Conservation (phyloP, 73 alveolate genomes). For the Symbiodinium natans region DNA sequence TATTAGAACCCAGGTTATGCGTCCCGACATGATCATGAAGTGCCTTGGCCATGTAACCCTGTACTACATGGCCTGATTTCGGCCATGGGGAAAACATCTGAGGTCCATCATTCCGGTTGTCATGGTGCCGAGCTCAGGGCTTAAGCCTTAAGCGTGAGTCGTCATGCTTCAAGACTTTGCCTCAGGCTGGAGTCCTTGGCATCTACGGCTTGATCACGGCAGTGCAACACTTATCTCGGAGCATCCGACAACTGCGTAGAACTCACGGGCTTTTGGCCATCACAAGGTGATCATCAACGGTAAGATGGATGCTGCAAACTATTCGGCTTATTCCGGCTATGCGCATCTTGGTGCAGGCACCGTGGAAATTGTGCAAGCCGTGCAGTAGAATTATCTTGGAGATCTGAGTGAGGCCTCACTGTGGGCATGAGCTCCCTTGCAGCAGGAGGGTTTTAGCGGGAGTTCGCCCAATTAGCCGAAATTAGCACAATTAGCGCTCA, state of each 20-base stretch:
- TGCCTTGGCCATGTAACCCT: neutral
- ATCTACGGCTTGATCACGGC: slow-evolving; percentile 99
- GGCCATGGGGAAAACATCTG: no score
- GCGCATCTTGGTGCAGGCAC: slow-evolving; percentile 97
- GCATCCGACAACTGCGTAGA: no score
- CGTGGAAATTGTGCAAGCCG: neutral
- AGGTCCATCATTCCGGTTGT: slow-evolving; percentile 99
- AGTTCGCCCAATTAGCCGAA: no score
- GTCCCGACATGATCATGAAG: slow-evolving; percentile 99
- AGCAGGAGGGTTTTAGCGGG: slow-evolving; percentile 99
- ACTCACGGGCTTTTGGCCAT: neutral
- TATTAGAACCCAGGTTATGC: slow-evolving; percentile 95
- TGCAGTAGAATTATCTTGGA: no score
- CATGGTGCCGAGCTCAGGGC: slow-evolving; percentile 96
- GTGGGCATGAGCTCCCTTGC: slow-evolving; percentile 98
- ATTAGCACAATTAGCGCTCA: slow-evolving; percentile 99
- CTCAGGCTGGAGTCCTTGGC: slow-evolving; percentile 75
- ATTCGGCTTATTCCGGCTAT: slow-evolving; percentile 97
- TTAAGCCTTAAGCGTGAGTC: neutral
- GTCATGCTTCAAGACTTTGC: neutral
- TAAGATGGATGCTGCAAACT: slow-evolving; percentile 95
- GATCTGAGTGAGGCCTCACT: slow-evolving; percentile 46
- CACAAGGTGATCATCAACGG: slow-evolving; percentile 97
- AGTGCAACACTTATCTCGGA: neutral
- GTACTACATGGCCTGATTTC: no score